phyloP scores from a whole-genome alignment of 139 green algal species.

The Chlamydomonas schloesseri region DNA sequence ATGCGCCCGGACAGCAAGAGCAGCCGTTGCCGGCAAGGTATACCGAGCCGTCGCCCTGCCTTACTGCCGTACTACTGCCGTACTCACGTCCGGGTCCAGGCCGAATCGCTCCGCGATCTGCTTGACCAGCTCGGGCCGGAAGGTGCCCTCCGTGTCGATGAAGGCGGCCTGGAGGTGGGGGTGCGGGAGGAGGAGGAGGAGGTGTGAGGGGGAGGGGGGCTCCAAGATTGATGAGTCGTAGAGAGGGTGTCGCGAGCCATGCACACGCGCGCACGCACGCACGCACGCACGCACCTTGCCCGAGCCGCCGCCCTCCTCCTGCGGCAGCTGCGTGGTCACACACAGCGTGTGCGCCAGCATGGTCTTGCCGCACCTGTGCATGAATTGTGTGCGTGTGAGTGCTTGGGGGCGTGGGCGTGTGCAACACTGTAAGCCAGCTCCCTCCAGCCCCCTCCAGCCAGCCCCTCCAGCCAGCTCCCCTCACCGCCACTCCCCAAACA shows the following conservation, averaged over 20 bases:
- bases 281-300: slow-evolving; percentile 64
- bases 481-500: slow-evolving; percentile 21
- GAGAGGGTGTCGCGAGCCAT: too few relatives aligned
- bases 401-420: too few relatives aligned
- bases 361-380: slow-evolving; percentile 47
- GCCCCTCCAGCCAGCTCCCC: too few relatives aligned
- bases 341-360: slow-evolving; percentile 73
- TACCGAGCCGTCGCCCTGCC: too few relatives aligned
- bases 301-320: slow-evolving; percentile 66
- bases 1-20: too few relatives aligned
- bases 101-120: slow-evolving; percentile 89
- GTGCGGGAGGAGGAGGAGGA: neutral
- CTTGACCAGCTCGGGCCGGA: slow-evolving; percentile 86
- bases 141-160: slow-evolving; percentile 96
- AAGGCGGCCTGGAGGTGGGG: slow-evolving; percentile 70
- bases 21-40: too few relatives aligned
- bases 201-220: neutral
- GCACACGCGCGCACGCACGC: too few relatives aligned
- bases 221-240: too few relatives aligned
- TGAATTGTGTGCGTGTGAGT: too few relatives aligned
- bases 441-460: neutral
- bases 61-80: too few relatives aligned
- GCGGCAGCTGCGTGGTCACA: slow-evolving; percentile 84
- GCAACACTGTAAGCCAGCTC: too few relatives aligned
- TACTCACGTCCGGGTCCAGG: slow-evolving; percentile 75